phyloP scores from a whole-genome alignment of 2,329 filamentous ascomycete species.

The Phyllosticta paracitricarpa region DNA sequence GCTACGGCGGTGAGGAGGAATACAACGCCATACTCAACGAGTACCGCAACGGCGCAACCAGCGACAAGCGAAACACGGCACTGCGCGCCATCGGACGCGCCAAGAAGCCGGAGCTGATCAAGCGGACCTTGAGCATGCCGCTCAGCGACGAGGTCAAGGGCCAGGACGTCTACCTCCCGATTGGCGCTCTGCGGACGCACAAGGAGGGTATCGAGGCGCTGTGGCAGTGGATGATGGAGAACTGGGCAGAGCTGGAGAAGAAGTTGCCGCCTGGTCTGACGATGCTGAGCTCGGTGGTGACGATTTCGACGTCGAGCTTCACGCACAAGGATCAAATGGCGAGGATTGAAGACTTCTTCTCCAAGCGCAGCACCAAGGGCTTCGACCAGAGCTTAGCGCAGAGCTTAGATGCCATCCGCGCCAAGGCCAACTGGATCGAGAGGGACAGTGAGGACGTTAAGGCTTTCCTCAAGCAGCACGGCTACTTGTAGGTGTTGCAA shows the following conservation, averaged over 20 bases:
- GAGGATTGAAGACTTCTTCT: constrained; percentile 72
- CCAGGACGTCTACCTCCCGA: constrained; percentile 87
- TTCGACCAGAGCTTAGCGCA: constrained; percentile 87
- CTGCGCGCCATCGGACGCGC: constrained; percentile 74
- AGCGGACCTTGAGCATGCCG: constrained; percentile 67
- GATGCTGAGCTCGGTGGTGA: constrained; percentile 77
- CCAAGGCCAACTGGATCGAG: constrained; percentile 73
- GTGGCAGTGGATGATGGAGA: constrained; percentile 73
- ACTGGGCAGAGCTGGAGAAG: constrained; percentile 78
- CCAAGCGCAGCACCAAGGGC: constrained; percentile 69
- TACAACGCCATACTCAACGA: constrained; percentile 70
- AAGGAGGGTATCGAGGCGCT: constrained; percentile 68
- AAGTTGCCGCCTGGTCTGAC: constrained; percentile 76
- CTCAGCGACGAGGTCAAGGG: constrained; percentile 78
- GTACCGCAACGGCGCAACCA: constrained; percentile 64
- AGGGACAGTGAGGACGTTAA: constrained; percentile 71
- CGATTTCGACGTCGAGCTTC: constrained; percentile 73
- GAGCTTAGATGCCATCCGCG: constrained; percentile 71
- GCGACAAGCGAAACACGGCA: constrained; percentile 85
- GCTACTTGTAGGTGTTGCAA: constrained; percentile 38
- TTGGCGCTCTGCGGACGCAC: constrained; percentile 68
- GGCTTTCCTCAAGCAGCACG: constrained; percentile 57
- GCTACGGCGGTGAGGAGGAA: constrained; percentile 77
- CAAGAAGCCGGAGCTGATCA: constrained; percentile 66
- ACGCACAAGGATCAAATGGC: constrained; percentile 65